A percentile compares a stretch with the other conserved stretches of the same genome.
phyloP scores from a whole-genome alignment of 73 alveolate species.

The Stentor coeruleus region DNA sequence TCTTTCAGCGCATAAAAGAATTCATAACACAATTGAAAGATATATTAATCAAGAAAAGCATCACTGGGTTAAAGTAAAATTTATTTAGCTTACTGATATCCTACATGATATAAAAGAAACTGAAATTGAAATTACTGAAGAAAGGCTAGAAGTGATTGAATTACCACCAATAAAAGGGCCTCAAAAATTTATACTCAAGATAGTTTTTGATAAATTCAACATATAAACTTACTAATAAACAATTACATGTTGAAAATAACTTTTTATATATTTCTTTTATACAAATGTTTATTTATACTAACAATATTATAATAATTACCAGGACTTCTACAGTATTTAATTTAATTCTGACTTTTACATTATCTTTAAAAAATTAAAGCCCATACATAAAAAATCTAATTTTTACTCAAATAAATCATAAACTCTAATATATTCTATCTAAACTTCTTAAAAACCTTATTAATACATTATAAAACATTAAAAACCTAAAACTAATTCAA shows the following conservation, averaged over 20 bases:
- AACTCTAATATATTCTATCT: not conserved
- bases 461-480: slow-evolving; percentile 28
- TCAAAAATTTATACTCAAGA: not conserved
- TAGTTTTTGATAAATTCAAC: not conserved
- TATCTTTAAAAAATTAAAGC: no score
- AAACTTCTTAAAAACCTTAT: not conserved
- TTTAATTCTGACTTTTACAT: no score
- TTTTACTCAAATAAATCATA: not conserved
- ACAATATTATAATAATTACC: not conserved
- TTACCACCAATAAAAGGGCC: not conserved
- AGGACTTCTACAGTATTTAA: not conserved
- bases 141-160: not conserved
- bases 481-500: slow-evolving; percentile 27
- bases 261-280: no score
- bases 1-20: slow-evolving; percentile 48
- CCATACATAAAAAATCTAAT: no score
- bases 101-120: not conserved
- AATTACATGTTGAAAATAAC: no score
- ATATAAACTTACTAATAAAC: not conserved
- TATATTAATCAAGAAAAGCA: no score
- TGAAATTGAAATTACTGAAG: not conserved
- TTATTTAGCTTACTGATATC: not conserved
- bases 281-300: not conserved
- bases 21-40: slow-evolving; percentile 9
- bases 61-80: not conserved